These are phyloP conservation scores for Warburgia ugandensis DNA, from an alignment of 164 flowering plant species.

Conservation along the genomic window DNA sequence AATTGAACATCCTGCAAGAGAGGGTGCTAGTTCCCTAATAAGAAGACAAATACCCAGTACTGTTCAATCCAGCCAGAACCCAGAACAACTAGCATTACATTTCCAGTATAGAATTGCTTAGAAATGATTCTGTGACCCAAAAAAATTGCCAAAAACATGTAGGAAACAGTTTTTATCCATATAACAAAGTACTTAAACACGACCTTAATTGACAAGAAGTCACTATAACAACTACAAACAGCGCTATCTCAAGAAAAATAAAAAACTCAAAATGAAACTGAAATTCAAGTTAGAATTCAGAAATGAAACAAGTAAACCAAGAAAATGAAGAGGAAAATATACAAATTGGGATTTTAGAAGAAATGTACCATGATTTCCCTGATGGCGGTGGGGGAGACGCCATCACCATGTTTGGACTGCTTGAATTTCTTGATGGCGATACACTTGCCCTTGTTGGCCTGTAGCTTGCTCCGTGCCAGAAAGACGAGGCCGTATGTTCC, in stretches of 20 bases:
- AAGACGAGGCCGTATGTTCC: conserved; percentile 98
- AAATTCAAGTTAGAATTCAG: neutral
- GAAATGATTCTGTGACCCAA: too few species aligned
- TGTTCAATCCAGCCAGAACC: too few species aligned
- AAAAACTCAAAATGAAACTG: neutral
- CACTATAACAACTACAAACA: too few species aligned
- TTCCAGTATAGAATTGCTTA: too few species aligned
- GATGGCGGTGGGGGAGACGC: conserved; percentile 98
- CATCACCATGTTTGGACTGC: conserved; percentile 97
- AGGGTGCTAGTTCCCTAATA: too few species aligned
- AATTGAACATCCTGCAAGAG: too few species aligned
- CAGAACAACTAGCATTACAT: too few species aligned
- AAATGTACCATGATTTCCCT: conserved; percentile 82
- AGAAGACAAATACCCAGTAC: too few species aligned
- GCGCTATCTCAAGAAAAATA: neutral
- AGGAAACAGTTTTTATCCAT: too few species aligned
- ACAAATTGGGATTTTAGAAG: neutral
- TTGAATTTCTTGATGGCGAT: conserved; percentile 98
- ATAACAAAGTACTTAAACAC: too few species aligned
- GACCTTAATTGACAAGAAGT: too few species aligned
- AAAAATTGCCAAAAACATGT: too few species aligned
- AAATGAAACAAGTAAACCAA: neutral
- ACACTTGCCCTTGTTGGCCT: conserved; percentile 60
- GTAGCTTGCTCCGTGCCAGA: conserved; percentile 65
- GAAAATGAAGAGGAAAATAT: neutral